Base-by-base conservation (phyloP, 2,329 filamentous ascomycete species). In the Penicillium sp. region DNA sequence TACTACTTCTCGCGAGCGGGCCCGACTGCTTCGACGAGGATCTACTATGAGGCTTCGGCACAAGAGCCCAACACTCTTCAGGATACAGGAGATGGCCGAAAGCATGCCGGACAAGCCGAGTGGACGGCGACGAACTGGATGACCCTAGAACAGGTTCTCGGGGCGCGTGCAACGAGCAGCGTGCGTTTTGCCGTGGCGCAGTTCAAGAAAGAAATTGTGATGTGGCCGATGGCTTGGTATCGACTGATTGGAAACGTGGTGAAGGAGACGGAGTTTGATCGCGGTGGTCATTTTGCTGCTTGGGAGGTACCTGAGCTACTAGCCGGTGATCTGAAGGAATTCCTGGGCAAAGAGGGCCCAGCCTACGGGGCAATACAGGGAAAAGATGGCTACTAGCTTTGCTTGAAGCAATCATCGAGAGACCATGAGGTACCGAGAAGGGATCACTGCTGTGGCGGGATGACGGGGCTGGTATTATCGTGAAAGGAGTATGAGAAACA, bases 1-100 rank as follows among this genome's bases (percentile, higher is more conserved):
- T 90, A 90, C 60, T 80, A 76, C 58, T 88, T 88, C 64, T 82
- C 78, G 7, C 75, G 68, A 0, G 81, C 84, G 1, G 85, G 86
- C 0, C 81, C 86, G 0, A 81, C 80, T 1, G 83, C 86, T 0
- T 80, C 77, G 44, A 58, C 79, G 7, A 65, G 82, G 6, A 87
- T 89, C 33, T 91, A 91, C 64, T 88, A 88, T 53, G 86, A 89
- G 62, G 67, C 70, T 0, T 63, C 54, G 4, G 79, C 48, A 13
- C 43, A 40, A 10, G 50, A 46, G 20, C 33, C 39, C 4, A 31
- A 36, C 13, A 34, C 4, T 27, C 33, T 17, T 15, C 9, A 23
- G 19, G 7, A 18, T 4, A 26, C 27, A 4, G 25, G 21, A 7
- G 37, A 18, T 7, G 15, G 29, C 10, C 33, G 21, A 38, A 23